These are phyloP conservation scores for Trichosanthes cucumerina DNA, from an alignment of 306 rosid species.

Conservation along the genomic window DNA sequence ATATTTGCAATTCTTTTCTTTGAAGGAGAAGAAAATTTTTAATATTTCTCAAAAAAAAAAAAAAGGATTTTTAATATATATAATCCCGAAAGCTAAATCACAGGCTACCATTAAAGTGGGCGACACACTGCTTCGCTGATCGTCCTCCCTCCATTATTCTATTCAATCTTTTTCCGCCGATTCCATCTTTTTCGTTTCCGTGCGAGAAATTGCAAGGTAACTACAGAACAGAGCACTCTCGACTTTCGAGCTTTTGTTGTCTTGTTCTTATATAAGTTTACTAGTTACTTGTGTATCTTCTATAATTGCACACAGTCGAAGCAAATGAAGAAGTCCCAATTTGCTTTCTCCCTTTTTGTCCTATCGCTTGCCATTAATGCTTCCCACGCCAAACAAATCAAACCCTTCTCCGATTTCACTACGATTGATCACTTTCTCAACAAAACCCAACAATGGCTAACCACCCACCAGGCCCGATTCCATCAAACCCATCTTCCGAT, in stretches of 20 bases:
- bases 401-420: slow-evolving; percentile 26
- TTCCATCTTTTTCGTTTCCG: not conserved
- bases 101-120: not conserved
- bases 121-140: not conserved
- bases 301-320: not conserved
- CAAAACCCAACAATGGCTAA: slow-evolving; percentile 21
- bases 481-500: slow-evolving; percentile 23
- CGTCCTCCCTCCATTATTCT: not conserved
- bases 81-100: not conserved
- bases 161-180: not conserved
- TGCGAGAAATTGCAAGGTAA: not conserved
- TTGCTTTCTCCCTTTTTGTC: slow-evolving; percentile 13
- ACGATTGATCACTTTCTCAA: slow-evolving; percentile 16
- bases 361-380: slow-evolving; percentile 22
- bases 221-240: not conserved
- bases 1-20: not conserved
- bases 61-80: no score
- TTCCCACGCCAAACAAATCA: slow-evolving; percentile 44
- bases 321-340: slow-evolving; percentile 22
- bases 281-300: not conserved
- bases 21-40: not conserved
- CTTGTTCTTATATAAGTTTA: not conserved
- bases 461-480: slow-evolving; percentile 2
- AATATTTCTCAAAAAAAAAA: no score
- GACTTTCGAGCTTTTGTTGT: not conserved